A percentile compares a stretch with the other conserved stretches of the same genome.
Evolutionary conservation across 2,329 filamentous ascomycete genomes (phyloP).

Genomic region (Dryadomyces quercus-mongolicae): DNA sequence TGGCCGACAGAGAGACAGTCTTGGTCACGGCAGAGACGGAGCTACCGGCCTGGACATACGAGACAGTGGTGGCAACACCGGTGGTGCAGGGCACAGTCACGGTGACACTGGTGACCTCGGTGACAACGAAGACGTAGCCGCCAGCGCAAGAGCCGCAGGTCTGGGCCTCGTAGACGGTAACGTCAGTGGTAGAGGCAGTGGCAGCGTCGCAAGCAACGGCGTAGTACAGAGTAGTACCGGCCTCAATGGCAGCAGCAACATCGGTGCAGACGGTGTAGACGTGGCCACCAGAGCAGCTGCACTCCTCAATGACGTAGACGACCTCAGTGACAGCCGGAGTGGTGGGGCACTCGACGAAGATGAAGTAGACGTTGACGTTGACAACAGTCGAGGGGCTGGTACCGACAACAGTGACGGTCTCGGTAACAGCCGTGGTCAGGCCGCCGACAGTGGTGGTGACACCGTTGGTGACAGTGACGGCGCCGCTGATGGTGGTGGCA

Average conservation of each 20-base stretch:
- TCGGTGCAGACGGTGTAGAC: background rate
- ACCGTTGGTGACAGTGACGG: background rate
- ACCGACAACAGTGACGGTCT: background rate
- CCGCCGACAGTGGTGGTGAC: background rate
- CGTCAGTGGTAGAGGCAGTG: background rate
- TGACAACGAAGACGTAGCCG: constrained; percentile 1
- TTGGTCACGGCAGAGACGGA: background rate
- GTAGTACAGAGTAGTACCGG: background rate
- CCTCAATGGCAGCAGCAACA: background rate
- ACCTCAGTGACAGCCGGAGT: background rate
- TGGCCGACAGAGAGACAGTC: background rate
- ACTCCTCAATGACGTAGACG: constrained; percentile 6
- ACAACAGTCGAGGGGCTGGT: background rate
- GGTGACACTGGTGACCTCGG: background rate
- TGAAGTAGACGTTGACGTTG: background rate
- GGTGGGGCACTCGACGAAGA: constrained; percentile 3
- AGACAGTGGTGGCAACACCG: background rate
- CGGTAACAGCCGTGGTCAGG: background rate
- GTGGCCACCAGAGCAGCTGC: constrained; percentile 3
- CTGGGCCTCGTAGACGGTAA: constrained; percentile 1
- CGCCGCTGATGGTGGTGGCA: background rate
- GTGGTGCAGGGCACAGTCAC: background rate
- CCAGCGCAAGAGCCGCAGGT: constrained; percentile 1
- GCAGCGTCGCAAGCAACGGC: background rate
- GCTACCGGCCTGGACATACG: background rate